Evolutionary conservation across 495 filamentous ascomycete species (phyloP).

Genomic region (Hyaloscypha hepaticicola): DNA sequence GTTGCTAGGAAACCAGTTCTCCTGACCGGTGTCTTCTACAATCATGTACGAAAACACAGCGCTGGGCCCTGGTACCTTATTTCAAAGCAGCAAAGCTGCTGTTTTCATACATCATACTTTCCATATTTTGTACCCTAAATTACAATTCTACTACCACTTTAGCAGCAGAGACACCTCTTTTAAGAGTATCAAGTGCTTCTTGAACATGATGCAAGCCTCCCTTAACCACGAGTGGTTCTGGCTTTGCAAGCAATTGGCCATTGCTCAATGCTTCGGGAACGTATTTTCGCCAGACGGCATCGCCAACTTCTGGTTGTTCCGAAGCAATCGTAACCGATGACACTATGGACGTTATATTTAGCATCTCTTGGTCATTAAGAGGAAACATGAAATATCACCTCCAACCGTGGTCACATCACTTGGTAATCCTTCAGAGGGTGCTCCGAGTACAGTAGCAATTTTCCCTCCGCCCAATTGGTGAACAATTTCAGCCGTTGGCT

Average conservation of each 20-base stretch:
- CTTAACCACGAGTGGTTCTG: constrained; percentile 36
- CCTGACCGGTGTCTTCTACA: too few species aligned
- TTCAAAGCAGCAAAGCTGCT: too few species aligned
- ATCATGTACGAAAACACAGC: too few species aligned
- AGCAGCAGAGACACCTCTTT: constrained; percentile 38
- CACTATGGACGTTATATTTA: constrained; percentile 10
- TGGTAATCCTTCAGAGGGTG: neutral
- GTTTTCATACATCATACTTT: neutral
- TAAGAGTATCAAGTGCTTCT: constrained; percentile 35
- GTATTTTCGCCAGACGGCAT: constrained; percentile 27
- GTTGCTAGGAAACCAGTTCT: too few species aligned
- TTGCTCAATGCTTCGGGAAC: constrained; percentile 19
- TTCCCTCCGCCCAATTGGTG: constrained; percentile 1
- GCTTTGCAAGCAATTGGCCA: constrained; percentile 31
- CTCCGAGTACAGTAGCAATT: neutral
- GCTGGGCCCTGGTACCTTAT: too few species aligned
- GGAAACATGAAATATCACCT: neutral
- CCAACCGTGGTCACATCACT: neutral
- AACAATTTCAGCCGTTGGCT: constrained; percentile 6
- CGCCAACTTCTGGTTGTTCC: constrained; percentile 15
- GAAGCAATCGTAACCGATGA: constrained; percentile 10
- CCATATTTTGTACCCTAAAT: neutral
- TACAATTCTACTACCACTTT: constrained; percentile 36
- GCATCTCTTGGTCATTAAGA: neutral
- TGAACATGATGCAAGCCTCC: constrained; percentile 41